Conservation (phyloP, 2,329 filamentous ascomycete species). For the Zymoseptoria brevis region DNA sequence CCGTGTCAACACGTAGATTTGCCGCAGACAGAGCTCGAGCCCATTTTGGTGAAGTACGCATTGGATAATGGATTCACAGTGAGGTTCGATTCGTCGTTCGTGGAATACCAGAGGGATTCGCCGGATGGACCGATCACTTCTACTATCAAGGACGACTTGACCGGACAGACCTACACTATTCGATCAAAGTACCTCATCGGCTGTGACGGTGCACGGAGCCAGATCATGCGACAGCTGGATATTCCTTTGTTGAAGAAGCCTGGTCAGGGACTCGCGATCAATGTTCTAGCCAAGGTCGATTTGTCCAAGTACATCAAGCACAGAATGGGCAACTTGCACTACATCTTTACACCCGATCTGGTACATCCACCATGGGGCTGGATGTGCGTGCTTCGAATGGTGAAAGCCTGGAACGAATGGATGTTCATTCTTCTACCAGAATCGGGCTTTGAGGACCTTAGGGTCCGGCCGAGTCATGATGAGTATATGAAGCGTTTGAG, state of each 20-base stretch:
- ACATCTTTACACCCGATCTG: constrained; percentile 46
- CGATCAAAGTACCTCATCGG: constrained; percentile 52
- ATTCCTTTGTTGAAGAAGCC: constrained; percentile 38
- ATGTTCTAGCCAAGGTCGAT: constrained; percentile 45
- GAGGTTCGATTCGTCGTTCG: constrained; percentile 34
- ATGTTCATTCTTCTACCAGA: constrained; percentile 40
- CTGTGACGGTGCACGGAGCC: constrained; percentile 47
- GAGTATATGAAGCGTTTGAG: constrained; percentile 42
- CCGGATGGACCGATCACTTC: constrained; percentile 26
- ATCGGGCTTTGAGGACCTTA: constrained; percentile 29
- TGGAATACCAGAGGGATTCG: constrained; percentile 20
- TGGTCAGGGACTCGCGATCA: constrained; percentile 44
- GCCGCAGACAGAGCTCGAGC: constrained; percentile 39
- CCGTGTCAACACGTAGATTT: constrained; percentile 38
- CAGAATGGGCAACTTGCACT: constrained; percentile 53
- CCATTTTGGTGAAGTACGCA: constrained; percentile 34
- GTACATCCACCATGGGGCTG: constrained; percentile 47
- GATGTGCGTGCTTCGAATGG: constrained; percentile 49
- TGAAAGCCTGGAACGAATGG: constrained; percentile 58
- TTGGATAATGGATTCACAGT: constrained; percentile 32
- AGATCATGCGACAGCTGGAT: constrained; percentile 39
- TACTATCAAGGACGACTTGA: constrained; percentile 31
- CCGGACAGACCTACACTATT: constrained; percentile 38
- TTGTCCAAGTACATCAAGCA: constrained; percentile 42
- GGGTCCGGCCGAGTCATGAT: constrained; percentile 37